Conservation (phyloP, 352 stramenopile genomes). For the Pythium sp. region DNA sequence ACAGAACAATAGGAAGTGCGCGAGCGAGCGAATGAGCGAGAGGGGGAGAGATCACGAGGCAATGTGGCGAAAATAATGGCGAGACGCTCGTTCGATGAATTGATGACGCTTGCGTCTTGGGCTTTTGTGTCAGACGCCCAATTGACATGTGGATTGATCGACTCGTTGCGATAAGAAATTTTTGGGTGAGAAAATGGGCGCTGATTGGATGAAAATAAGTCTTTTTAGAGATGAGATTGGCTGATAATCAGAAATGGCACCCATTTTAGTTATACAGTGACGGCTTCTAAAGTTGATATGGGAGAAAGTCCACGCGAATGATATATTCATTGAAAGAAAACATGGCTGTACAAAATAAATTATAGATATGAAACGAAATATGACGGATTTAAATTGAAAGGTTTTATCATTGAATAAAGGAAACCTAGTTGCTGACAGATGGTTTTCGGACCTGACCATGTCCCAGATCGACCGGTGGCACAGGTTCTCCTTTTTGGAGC, state of each 20-base stretch:
- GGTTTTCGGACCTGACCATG: constrained; percentile 1
- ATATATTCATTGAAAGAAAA: neutral
- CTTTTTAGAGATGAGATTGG: neutral
- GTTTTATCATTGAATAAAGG: neutral
- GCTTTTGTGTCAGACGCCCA: neutral
- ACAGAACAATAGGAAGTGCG: too few species aligned
- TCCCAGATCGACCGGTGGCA: neutral
- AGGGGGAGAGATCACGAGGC: neutral
- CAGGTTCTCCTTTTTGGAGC: neutral
- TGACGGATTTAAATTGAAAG: neutral
- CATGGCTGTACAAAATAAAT: neutral
- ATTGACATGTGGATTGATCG: neutral
- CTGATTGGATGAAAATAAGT: neutral
- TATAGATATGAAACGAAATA: neutral
- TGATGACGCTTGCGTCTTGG: neutral
- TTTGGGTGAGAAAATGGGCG: neutral
- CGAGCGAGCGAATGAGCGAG: neutral
- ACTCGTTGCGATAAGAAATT: constrained; percentile 1
- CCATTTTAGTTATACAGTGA: neutral
- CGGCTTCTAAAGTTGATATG: neutral
- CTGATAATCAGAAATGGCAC: neutral
- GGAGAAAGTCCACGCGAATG: neutral
- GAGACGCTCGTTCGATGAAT: neutral
- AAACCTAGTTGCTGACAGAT: constrained; percentile 1
- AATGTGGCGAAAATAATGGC: neutral